Conservation (phyloP, 139 green algal species). For the Chlamydomonas sp. region DNA sequence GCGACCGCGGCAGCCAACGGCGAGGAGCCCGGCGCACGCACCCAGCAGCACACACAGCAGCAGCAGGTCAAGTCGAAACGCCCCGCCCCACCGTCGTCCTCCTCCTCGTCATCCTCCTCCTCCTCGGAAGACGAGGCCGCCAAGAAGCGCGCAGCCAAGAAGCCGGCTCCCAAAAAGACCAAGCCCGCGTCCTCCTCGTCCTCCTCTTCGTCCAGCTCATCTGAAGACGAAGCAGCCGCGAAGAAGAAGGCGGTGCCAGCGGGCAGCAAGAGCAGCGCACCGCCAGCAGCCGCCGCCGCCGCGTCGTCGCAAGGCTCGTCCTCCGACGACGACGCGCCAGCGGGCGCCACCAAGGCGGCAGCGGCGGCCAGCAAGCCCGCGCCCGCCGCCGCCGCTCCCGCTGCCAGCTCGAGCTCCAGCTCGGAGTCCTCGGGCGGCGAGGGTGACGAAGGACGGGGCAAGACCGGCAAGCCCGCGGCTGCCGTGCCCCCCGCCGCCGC, state of each 20-base stretch:
- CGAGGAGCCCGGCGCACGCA: neutral
- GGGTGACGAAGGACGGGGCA: neutral
- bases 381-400: neutral
- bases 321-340: neutral
- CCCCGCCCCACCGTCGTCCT: neutral
- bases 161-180: neutral
- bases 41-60: neutral
- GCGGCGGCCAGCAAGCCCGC: neutral
- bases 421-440: neutral
- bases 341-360: neutral
- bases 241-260: constrained; percentile 4
- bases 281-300: neutral
- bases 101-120: neutral
- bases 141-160: constrained; percentile 5
- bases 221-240: neutral
- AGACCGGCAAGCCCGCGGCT: neutral
- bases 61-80: neutral
- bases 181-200: neutral
- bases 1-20: constrained; percentile 9
- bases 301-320: neutral
- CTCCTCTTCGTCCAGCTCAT: neutral
- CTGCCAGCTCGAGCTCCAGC: neutral
- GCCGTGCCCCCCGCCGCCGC: too few relatives aligned
- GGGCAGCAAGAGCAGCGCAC: neutral
- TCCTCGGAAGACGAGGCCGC: neutral